Conservation (phyloP, 805 yeast species). For the Myxozyma vanderwaltii region DNA sequence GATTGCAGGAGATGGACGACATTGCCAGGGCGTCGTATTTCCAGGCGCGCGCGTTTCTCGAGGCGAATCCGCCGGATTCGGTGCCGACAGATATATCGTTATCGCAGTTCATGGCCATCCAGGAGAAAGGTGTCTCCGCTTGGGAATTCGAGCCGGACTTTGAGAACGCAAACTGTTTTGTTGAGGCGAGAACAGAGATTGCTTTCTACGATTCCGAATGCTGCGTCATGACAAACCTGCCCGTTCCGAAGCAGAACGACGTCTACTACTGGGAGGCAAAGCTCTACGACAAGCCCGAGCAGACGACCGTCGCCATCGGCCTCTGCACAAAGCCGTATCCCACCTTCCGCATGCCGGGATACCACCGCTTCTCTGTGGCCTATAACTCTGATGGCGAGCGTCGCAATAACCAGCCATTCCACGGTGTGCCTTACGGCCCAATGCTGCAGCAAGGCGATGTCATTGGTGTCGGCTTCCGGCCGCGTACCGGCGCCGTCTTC, state of each 20-base stretch:
- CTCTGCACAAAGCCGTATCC: constrained; percentile 88
- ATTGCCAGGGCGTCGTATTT: constrained; percentile 60
- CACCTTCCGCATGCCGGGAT: constrained; percentile 87
- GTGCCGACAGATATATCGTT: constrained; percentile 49
- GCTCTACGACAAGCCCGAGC: constrained; percentile 65
- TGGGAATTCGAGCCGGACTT: constrained; percentile 71
- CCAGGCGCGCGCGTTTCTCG: constrained; percentile 56
- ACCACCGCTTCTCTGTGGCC: constrained; percentile 80
- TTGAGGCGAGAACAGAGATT: constrained; percentile 64
- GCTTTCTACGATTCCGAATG: constrained; percentile 58
- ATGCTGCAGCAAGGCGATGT: constrained; percentile 79
- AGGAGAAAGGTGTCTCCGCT: constrained; percentile 85
- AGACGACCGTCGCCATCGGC: constrained; percentile 66
- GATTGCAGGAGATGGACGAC: constrained; percentile 63
- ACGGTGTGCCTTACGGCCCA: constrained; percentile 59
- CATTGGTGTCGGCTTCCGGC: constrained; percentile 85
- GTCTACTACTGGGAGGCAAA: constrained; percentile 89
- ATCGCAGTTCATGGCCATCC: constrained; percentile 66
- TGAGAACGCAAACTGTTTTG: constrained; percentile 58
- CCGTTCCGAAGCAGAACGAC: constrained; percentile 78
- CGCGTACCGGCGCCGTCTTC: constrained; percentile 80
- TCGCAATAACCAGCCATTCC: constrained; percentile 77
- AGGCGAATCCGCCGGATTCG: constrained; percentile 48
- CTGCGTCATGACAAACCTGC: constrained; percentile 77
- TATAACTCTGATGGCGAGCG: constrained; percentile 85